Conservation (phyloP, 208 protist species). For the Porcisia deanei region DNA sequence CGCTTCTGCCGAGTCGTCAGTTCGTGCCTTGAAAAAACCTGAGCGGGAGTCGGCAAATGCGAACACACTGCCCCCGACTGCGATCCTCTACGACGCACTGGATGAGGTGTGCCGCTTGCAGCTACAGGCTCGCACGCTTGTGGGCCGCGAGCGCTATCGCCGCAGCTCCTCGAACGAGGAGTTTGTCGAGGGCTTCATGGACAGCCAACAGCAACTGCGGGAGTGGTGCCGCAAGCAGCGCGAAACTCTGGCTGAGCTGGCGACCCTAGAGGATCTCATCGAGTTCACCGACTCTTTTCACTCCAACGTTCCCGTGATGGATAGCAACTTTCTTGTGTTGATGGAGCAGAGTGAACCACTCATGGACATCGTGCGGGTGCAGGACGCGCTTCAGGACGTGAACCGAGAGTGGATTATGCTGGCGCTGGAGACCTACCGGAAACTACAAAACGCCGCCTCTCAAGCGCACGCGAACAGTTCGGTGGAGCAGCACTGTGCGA, state of each 20-base stretch:
- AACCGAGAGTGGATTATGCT: slow-evolving; percentile 75
- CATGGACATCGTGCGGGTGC: slow-evolving; percentile 48
- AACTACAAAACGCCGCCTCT: slow-evolving; percentile 38
- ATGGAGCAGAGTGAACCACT: slow-evolving; percentile 72
- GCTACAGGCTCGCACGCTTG: slow-evolving; percentile 64
- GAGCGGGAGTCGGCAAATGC: slow-evolving; percentile 29
- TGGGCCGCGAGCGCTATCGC: slow-evolving; percentile 70
- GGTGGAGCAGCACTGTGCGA: slow-evolving; percentile 49
- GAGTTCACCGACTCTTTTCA: slow-evolving; percentile 76
- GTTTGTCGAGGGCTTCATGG: slow-evolving; percentile 63
- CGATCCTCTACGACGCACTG: slow-evolving; percentile 51
- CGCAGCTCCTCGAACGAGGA: slow-evolving; percentile 47
- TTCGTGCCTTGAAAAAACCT: slow-evolving; percentile 38
- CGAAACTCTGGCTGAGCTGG: slow-evolving; percentile 59
- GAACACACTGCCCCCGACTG: slow-evolving; percentile 34
- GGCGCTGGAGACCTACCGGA: slow-evolving; percentile 60
- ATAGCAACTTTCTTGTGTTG: slow-evolving; percentile 86
- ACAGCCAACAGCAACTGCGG: slow-evolving; percentile 65
- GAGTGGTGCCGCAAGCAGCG: slow-evolving; percentile 84
- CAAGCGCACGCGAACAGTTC: slow-evolving; percentile 41
- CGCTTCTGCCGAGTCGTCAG: slow-evolving; percentile 29
- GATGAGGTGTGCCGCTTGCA: slow-evolving; percentile 74
- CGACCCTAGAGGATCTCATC: slow-evolving; percentile 47
- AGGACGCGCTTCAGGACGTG: slow-evolving; percentile 74
- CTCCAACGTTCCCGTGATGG: slow-evolving; percentile 81